Percentiles rank a stretch among this genome's conserved stretches.
These are phyloP conservation scores for Ceratocystis eucalypticola DNA, from an alignment of 2,329 filamentous ascomycete genomes.

Conservation along the genomic window DNA sequence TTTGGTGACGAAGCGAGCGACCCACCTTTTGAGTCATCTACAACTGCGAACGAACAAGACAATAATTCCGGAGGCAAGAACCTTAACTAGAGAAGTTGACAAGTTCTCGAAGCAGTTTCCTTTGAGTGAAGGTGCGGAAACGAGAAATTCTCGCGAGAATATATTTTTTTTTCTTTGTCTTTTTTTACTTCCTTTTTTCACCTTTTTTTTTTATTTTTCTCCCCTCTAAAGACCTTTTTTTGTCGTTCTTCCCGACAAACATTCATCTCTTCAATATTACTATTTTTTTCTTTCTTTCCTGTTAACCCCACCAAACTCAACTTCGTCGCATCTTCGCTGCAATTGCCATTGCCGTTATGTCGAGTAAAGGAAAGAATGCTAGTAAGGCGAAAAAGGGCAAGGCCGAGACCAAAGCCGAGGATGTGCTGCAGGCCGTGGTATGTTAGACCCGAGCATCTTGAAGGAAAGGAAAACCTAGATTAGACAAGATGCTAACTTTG, in stretches of 20 bases:
- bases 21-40: constrained; percentile 16
- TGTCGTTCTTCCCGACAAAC: not conserved
- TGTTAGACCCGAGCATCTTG: constrained; percentile 23
- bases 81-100: not conserved
- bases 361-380: constrained; percentile 22
- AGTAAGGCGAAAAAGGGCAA: constrained; percentile 41
- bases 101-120: not conserved
- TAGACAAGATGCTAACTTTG: not conserved
- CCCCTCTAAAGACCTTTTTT: not conserved
- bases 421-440: constrained; percentile 45
- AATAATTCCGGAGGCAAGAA: not conserved
- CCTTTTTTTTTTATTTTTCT: not conserved
- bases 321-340: not conserved
- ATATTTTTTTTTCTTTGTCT: not conserved
- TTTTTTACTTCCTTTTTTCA: not conserved
- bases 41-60: not conserved
- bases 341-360: constrained; percentile 7
- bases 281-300: not conserved
- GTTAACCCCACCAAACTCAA: not conserved
- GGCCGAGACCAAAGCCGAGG: constrained; percentile 43
- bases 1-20: not conserved
- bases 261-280: not conserved
- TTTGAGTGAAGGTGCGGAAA: not conserved
- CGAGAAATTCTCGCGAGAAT: not conserved
- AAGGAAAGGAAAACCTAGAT: not conserved